A percentile compares a stretch with the other conserved stretches of the same genome.
Evolutionary conservation across 805 yeast species (phyloP).

Genomic region (Grigorovia transvaalensis): DNA sequence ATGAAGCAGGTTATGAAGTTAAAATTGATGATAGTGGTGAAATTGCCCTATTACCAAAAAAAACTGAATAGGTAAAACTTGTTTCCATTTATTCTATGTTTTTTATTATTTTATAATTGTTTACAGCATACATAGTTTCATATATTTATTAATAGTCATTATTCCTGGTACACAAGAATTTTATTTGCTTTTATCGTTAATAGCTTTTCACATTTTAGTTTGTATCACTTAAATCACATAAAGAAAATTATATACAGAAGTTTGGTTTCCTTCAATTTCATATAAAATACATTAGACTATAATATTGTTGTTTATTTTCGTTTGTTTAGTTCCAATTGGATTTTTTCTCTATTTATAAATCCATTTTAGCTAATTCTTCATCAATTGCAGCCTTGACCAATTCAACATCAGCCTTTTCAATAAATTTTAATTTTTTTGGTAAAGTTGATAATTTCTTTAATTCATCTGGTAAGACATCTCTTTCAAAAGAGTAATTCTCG

Average conservation of each 20-base stretch:
- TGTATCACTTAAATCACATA: too few species aligned
- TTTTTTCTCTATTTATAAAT: conserved; percentile 12
- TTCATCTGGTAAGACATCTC: conserved; percentile 82
- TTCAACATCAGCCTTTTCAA: conserved; percentile 64
- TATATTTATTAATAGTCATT: neutral
- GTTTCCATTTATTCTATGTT: neutral
- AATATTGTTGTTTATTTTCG: neutral
- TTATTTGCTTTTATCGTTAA: too few species aligned
- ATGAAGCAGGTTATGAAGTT: conserved; percentile 69
- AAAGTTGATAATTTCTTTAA: conserved; percentile 59
- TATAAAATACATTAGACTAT: neutral
- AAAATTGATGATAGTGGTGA: conserved; percentile 58
- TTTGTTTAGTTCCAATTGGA: neutral
- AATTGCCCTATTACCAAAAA: conserved; percentile 37
- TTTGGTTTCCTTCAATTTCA: neutral
- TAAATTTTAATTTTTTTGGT: conserved; percentile 62
- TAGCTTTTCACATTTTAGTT: too few species aligned
- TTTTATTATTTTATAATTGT: neutral
- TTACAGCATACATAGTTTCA: neutral
- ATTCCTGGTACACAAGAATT: neutral
- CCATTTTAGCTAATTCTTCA: conserved; percentile 52
- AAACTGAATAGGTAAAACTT: neutral
- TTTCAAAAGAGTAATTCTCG: conserved; percentile 74
- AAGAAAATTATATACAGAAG: neutral
- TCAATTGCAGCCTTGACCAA: conserved; percentile 66